A percentile compares a stretch with the other conserved stretches of the same genome.
Conservation (phyloP, 2,329 filamentous ascomycete genomes). For the Hirsutella rhossiliensis region DNA sequence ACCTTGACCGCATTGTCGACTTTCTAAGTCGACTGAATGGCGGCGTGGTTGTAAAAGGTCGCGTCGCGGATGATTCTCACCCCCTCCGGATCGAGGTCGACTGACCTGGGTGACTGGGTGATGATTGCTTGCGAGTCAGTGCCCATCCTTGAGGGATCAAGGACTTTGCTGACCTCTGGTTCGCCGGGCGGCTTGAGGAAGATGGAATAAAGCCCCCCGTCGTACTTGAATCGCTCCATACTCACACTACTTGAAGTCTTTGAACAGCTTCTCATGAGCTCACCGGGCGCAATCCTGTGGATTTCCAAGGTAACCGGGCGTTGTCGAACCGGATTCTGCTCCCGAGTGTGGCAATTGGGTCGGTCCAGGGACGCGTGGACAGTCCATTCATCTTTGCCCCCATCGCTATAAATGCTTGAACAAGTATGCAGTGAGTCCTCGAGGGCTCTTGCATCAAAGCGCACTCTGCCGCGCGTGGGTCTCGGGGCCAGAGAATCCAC, state of each 20-base stretch:
- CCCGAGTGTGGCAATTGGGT: background rate
- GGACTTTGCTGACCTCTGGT: slow-evolving; percentile 28
- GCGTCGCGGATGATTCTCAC: slow-evolving; percentile 1
- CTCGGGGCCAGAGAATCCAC: background rate
- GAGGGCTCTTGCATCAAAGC: background rate
- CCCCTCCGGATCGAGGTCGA: background rate
- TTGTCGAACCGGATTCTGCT: background rate
- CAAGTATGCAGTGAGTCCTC: background rate
- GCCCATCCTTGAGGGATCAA: slow-evolving; percentile 17
- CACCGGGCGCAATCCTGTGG: slow-evolving; percentile 2
- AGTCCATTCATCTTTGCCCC: background rate
- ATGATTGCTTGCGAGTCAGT: slow-evolving; percentile 5
- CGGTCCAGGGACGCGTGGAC: background rate
- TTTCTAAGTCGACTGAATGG: slow-evolving; percentile 26
- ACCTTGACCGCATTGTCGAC: slow-evolving; percentile 26
- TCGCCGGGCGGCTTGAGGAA: slow-evolving; percentile 27
- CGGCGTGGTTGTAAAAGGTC: slow-evolving; percentile 23
- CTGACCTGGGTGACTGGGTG: background rate
- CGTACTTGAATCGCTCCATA: slow-evolving; percentile 34
- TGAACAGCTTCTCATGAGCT: slow-evolving; percentile 9
- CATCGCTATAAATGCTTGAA: slow-evolving; percentile 1
- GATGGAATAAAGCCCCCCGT: slow-evolving; percentile 23
- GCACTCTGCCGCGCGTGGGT: background rate
- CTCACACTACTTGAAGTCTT: slow-evolving; percentile 21
- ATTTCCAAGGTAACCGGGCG: background rate